Base-by-base conservation (phyloP, 768 basidiomycete genomes). In the Amanita thiersii region DNA sequence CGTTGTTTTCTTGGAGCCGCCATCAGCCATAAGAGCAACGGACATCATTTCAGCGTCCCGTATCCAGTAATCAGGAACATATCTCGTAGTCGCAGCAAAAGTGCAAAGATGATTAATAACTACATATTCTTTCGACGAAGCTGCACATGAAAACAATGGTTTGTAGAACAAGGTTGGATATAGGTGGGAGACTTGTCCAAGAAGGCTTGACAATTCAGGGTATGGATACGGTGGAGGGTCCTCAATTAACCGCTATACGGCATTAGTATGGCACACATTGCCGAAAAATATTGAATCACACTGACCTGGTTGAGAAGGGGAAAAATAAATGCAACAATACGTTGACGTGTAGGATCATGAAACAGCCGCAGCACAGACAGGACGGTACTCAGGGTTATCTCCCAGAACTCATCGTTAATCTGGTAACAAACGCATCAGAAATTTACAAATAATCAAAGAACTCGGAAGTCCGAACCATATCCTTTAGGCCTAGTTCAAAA, bases 11-110 rank as follows among this genome's bases (percentile, higher is more conserved):
- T 53, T 47, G 40, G 54, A 58, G 5, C 52, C 54, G 6, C 64
- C 56, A 46, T 76, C 74, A 43, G 71, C 75, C 68, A 81, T 72
- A 30, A 86, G 53, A 7, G 79, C 84, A 2, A 86, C 69, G 3
- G 78, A 66, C 50, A 86, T 62, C 84, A 88, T 87, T 50, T 86
- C 85, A 4, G 77, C 65, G 54, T 86, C 77, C 17, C 72, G 67
- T 5, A 68, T 66, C 83, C 81, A 86, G 50, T 79, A 75, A 46
- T 77, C 75, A 2, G 73, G 66, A 11, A 84, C 60, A 51, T 75
- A 73, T 21, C 64, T 68, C 3, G 74, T 64, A 41, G 82, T 49
- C 1, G 72, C 65, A 10, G 64, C 60, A 34, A 87, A 54, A 3
- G 69, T 64, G 33, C 73, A 69, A 0, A 86, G 68, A 46, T 84